A percentile compares a stretch with the other conserved stretches of the same genome.
phyloP scores from a whole-genome alignment of 345 rosid species.

The Arabidopsis suecica region DNA sequence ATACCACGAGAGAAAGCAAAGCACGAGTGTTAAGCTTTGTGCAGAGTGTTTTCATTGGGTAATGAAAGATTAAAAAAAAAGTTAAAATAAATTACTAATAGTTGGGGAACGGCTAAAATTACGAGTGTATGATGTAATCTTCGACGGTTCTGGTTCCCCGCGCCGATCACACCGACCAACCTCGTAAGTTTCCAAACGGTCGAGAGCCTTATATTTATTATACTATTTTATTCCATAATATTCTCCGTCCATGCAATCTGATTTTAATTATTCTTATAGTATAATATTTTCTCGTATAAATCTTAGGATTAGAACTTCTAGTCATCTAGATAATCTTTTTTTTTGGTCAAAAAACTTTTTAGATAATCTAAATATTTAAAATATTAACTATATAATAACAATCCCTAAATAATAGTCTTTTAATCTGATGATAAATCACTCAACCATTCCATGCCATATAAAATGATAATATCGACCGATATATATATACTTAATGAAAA shows the following conservation, averaged over 20 bases:
- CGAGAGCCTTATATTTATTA: conserved; percentile 19
- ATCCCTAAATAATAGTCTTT: too few relatives aligned
- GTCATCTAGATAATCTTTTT: too few relatives aligned
- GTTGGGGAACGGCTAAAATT: conserved; percentile 27
- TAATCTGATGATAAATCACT: too few relatives aligned
- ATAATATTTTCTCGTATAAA: too few relatives aligned
- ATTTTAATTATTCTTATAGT: not conserved
- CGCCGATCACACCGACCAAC: conserved; percentile 46
- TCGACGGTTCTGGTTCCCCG: conserved; percentile 50
- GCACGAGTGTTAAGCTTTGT: conserved; percentile 41
- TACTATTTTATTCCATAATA: conserved; percentile 13
- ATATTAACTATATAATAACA: too few relatives aligned
- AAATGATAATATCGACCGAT: too few relatives aligned
- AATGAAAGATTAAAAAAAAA: not conserved
- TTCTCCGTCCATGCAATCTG: conserved; percentile 30
- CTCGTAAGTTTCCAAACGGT: conserved; percentile 44
- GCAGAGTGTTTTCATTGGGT: conserved; percentile 44
- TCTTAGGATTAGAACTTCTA: too few relatives aligned
- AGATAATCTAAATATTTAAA: too few relatives aligned
- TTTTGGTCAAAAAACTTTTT: too few relatives aligned
- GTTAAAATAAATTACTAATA: not conserved
- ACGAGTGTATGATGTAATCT: conserved; percentile 36
- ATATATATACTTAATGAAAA: too few relatives aligned
- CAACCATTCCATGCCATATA: too few relatives aligned
- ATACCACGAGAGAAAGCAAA: conserved; percentile 30